Evolutionary conservation across 2,329 filamentous ascomycete species (phyloP), one percentile per base, ranked within the genome.

Genomic region (Penicillium sp.): DNA sequence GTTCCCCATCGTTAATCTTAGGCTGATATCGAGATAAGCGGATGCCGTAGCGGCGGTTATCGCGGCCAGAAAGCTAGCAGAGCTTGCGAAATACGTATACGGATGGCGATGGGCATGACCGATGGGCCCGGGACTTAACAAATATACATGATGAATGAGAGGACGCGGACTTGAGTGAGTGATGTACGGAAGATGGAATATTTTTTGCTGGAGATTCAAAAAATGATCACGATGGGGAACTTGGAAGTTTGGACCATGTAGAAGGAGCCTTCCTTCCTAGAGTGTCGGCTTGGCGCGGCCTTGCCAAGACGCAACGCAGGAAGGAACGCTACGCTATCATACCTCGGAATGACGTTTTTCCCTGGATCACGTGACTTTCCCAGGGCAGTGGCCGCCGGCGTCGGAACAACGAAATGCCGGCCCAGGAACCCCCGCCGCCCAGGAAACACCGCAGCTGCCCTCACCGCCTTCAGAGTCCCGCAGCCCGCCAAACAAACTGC

Each of bases 401-500:
- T 62, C 45, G 66, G 66, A 67, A 52, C 24, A 65, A 64, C 65
- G 62, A 57, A 65, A 62, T 35, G 57, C 63, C 64, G 60, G 62
- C 62, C 59, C 61, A 18, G 24, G 57, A 54, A 51, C 60, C 12
- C 52, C 49, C 26, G 60, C 58, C 40, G 26, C 42, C 28, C n/a
- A 18, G 42, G 24, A 45, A 26, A 40, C 30, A 50, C 6, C 47
- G 49, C 56, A 51, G 38, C 11, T 42, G 43, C 35, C 21, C 58
- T 67, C 65, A 68, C 66, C 66, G 66, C 47, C 40, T 46, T 56
- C 30, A 40, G n/a, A 21, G 55, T 52, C 66, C 66, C 51, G 65
- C 65, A 62, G 57, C 61, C 53, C 59, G 60, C 65, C 63, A 69
- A 68, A 68, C 66, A 69, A 69, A 69, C 64, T 67, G 63, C 65